phyloP scores from a whole-genome alignment of 139 green algal species.

The Chlamydomonas sp. region DNA sequence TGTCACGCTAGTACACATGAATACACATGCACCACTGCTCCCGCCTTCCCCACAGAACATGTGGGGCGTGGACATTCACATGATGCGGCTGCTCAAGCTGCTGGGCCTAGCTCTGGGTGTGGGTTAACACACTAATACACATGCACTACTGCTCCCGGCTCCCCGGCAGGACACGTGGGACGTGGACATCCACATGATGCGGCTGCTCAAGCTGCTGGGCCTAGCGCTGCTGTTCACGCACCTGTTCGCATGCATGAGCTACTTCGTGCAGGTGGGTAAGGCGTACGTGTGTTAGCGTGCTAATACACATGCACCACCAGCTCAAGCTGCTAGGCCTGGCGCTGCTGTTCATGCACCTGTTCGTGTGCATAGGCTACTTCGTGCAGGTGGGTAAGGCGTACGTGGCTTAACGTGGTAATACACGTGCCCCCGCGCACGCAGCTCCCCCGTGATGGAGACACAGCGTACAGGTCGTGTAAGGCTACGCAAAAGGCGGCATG shows the following conservation, averaged over 20 bases:
- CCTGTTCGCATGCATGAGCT: conserved; percentile 57
- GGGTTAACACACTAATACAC: neutral
- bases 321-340: conserved; percentile 45
- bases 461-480: too few species aligned
- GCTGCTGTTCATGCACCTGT: conserved; percentile 58
- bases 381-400: conserved; percentile 30
- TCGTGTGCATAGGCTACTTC: conserved; percentile 56
- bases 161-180: conserved; percentile 38
- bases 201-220: conserved; percentile 52
- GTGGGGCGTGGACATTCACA: conserved; percentile 38
- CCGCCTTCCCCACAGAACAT: conserved; percentile 20
- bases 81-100: neutral
- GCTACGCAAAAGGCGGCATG: too few species aligned
- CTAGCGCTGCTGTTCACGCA: conserved; percentile 53
- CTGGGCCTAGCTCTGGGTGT: neutral
- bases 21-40: neutral
- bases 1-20: neutral
- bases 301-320: neutral
- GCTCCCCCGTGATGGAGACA: neutral
- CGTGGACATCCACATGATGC: conserved; percentile 42
- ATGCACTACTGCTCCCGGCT: neutral
- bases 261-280: conserved; percentile 44
- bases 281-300: neutral
- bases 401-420: neutral
- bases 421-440: neutral